Conservation (phyloP, 352 stramenopile genomes). For the Aphanomyces stellatus region DNA sequence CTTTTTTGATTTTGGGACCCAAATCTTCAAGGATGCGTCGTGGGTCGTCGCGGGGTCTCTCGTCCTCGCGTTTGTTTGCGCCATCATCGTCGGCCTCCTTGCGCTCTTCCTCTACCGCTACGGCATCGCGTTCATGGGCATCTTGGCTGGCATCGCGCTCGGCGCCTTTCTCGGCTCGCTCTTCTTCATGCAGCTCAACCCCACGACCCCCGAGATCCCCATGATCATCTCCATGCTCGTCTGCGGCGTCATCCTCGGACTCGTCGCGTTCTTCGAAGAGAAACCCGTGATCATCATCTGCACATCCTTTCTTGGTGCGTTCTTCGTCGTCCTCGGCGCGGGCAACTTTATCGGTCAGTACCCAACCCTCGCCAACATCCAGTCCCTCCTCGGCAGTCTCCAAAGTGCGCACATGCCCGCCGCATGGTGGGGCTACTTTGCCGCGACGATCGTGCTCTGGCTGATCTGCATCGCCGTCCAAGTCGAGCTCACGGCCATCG, state of each 20-base stretch:
- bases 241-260: not conserved
- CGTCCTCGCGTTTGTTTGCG: not conserved
- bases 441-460: conserved; percentile 1
- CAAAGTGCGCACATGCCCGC: not conserved
- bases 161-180: conserved; percentile 13
- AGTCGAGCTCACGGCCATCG: not conserved
- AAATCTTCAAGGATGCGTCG: not conserved
- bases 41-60: not conserved
- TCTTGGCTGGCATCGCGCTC: conserved; percentile 10
- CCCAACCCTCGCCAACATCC: conserved; percentile 7
- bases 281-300: conserved; percentile 3
- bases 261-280: conserved; percentile 12
- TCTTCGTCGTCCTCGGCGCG: conserved; percentile 13
- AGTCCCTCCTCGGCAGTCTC: not conserved
- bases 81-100: not conserved
- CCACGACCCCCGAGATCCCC: conserved; percentile 7
- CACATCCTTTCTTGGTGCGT: conserved; percentile 8
- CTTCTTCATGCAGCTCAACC: conserved; percentile 16
- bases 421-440: conserved; percentile 14
- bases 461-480: not conserved
- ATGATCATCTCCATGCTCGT: conserved; percentile 4
- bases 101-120: conserved; percentile 12
- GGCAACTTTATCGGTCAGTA: conserved; percentile 13
- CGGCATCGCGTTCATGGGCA: conserved; percentile 2
- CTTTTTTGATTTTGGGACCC: not conserved